These are phyloP conservation scores for Manihot esculenta DNA, from an alignment of 441 rosid genomes.

Conservation along the genomic window DNA sequence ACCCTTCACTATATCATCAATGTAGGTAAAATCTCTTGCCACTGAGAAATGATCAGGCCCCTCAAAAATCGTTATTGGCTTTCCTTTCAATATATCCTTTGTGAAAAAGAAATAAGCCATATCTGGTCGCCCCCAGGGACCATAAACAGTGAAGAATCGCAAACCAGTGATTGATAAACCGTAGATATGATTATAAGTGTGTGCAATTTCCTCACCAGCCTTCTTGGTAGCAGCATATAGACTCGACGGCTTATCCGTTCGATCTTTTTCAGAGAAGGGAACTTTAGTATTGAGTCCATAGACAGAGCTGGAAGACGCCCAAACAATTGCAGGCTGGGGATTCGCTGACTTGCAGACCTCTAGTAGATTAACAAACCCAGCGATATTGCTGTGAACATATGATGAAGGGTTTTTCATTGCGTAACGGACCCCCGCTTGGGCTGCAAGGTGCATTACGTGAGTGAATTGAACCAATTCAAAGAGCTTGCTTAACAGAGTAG, in stretches of 20 bases:
- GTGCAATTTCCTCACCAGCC: conserved; percentile 48
- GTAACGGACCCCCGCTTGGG: conserved; percentile 41
- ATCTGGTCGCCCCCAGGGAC: conserved; percentile 53
- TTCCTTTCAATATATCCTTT: conserved; percentile 38
- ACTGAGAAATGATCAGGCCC: conserved; percentile 36
- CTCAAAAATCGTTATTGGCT: conserved; percentile 31
- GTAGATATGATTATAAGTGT: conserved; percentile 43
- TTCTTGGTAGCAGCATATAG: conserved; percentile 46
- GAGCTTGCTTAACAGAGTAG: conserved; percentile 24
- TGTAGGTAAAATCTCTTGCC: conserved; percentile 47
- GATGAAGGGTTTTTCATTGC: conserved; percentile 38
- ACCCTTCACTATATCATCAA: conserved; percentile 48
- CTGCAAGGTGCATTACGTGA: conserved; percentile 45
- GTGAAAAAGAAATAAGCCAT: conserved; percentile 51
- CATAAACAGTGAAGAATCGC: conserved; percentile 48
- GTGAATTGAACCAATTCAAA: conserved; percentile 35
- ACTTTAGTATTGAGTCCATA: conserved; percentile 39
- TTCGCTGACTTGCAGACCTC: conserved; percentile 36
- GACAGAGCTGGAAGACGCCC: conserved; percentile 49
- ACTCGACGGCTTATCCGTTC: conserved; percentile 42
- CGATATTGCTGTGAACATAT: conserved; percentile 38
- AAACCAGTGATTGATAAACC: conserved; percentile 45
- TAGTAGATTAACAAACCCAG: conserved; percentile 36
- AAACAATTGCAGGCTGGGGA: conserved; percentile 42
- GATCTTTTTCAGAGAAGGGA: conserved; percentile 39